phyloP scores from a whole-genome alignment of 1,284 basidiomycete species.

The Cutaneotrichosporon dermatis region DNA sequence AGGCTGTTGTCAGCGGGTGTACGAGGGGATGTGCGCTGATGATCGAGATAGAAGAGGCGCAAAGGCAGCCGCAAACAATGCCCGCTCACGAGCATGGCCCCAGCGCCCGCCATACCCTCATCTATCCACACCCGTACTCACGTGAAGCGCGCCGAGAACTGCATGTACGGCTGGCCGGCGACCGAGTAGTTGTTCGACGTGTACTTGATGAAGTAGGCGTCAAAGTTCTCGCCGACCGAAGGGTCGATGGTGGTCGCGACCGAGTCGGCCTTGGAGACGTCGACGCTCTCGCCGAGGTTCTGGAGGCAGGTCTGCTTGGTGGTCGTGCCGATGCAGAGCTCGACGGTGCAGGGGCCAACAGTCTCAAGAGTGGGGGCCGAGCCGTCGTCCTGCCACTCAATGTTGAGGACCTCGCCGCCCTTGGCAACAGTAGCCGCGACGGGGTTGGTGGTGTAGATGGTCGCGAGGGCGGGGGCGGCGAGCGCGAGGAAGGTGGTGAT shows the following conservation, averaged over 20 bases:
- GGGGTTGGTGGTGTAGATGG: slow-evolving; percentile 46
- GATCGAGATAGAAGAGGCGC: too few species aligned
- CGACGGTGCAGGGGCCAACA: slow-evolving; percentile 61
- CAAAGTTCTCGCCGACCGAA: slow-evolving; percentile 58
- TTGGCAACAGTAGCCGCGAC: slow-evolving; percentile 55
- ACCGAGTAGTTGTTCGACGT: slow-evolving; percentile 55
- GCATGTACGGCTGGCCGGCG: slow-evolving; percentile 59
- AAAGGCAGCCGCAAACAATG: too few species aligned
- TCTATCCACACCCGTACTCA: too few species aligned
- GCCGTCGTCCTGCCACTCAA: slow-evolving; percentile 67
- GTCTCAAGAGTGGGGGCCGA: slow-evolving; percentile 55
- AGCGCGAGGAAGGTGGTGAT: slow-evolving; percentile 48
- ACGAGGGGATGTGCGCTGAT: neutral
- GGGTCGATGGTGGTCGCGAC: slow-evolving; percentile 61
- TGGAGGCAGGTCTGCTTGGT: slow-evolving; percentile 60
- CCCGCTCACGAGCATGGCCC: too few species aligned
- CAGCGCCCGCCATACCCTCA: too few species aligned
- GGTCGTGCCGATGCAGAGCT: slow-evolving; percentile 58
- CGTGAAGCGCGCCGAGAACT: slow-evolving; percentile 75
- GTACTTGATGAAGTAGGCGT: slow-evolving; percentile 56
- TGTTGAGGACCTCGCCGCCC: slow-evolving; percentile 59
- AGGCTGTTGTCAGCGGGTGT: slow-evolving; percentile 24
- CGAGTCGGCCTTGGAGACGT: slow-evolving; percentile 58
- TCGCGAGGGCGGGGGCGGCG: slow-evolving; percentile 37
- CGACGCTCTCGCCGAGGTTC: slow-evolving; percentile 55